phyloP scores from a whole-genome alignment of 2,329 filamentous ascomycete species.

The Metarhizium anisopliae region DNA sequence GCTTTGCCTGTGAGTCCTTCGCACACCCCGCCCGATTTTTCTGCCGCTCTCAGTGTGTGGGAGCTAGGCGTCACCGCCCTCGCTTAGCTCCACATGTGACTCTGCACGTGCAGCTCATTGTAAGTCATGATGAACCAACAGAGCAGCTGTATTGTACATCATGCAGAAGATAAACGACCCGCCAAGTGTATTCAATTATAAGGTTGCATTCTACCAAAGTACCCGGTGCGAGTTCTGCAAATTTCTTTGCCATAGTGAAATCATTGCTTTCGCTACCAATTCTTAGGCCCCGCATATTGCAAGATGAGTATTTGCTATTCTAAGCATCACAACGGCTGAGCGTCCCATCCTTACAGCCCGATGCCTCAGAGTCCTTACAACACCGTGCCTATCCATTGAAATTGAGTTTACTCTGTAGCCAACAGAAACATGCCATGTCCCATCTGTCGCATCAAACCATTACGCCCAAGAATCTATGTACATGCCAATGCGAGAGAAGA shows the following conservation, averaged over 20 bases:
- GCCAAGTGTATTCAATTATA: neutral
- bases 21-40: conserved; percentile 29
- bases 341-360: neutral
- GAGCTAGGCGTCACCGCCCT: conserved; percentile 29
- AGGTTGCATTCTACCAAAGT: neutral
- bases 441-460: neutral
- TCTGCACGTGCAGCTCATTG: conserved; percentile 10
- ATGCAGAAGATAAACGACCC: neutral
- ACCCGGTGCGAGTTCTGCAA: too few relatives aligned
- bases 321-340: neutral
- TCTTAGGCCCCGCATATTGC: neutral
- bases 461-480: conserved; percentile 5
- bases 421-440: neutral
- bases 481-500: neutral
- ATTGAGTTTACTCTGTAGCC: neutral
- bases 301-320: neutral
- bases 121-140: neutral
- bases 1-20: conserved; percentile 11
- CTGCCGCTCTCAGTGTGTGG: conserved; percentile 27
- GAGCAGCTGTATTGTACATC: too few relatives aligned
- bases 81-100: conserved; percentile 14
- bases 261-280: neutral
- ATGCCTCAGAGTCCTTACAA: neutral
- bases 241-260: neutral
- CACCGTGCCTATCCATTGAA: neutral